Conservation (phyloP, 768 basidiomycete genomes). For the Leucocoprinus birnbaumii region DNA sequence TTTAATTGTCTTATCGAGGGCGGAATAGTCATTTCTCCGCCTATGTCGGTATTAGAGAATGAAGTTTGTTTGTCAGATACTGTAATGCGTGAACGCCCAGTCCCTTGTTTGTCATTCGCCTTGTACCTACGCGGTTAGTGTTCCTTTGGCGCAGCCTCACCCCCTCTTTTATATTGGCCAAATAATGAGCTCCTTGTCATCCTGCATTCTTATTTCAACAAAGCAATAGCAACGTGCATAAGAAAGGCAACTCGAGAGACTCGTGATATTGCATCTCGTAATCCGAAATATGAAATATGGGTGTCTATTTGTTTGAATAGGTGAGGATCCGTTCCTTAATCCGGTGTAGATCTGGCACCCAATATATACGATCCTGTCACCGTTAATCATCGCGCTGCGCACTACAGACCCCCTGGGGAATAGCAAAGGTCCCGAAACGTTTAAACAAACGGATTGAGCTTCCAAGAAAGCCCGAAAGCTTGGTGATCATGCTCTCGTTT, state of each 20-base stretch:
- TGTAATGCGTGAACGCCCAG: not conserved
- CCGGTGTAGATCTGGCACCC: conserved; percentile 2
- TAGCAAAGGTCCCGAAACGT: not conserved
- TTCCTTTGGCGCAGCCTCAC: not conserved
- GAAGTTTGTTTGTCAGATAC: not conserved
- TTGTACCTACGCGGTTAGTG: not conserved
- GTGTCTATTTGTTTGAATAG: conserved; percentile 1
- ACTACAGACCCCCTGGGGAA: not conserved
- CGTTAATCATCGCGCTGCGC: not conserved
- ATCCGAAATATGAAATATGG: not conserved
- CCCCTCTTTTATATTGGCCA: not conserved
- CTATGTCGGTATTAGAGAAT: not conserved
- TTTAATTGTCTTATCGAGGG: not conserved
- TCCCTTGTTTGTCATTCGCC: not conserved
- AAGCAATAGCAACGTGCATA: not conserved
- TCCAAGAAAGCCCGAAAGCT: not conserved
- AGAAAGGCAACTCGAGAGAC: not conserved
- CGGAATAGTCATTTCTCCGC: not conserved
- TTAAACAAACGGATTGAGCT: not conserved
- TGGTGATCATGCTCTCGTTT: not conserved
- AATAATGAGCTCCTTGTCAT: not conserved
- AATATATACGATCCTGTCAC: not conserved
- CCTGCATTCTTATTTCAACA: conserved; percentile 10
- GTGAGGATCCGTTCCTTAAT: conserved; percentile 7
- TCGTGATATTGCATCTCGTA: not conserved